Evolutionary conservation across 441 rosid species (phyloP).

Genomic region (Erodium moschatum): DNA sequence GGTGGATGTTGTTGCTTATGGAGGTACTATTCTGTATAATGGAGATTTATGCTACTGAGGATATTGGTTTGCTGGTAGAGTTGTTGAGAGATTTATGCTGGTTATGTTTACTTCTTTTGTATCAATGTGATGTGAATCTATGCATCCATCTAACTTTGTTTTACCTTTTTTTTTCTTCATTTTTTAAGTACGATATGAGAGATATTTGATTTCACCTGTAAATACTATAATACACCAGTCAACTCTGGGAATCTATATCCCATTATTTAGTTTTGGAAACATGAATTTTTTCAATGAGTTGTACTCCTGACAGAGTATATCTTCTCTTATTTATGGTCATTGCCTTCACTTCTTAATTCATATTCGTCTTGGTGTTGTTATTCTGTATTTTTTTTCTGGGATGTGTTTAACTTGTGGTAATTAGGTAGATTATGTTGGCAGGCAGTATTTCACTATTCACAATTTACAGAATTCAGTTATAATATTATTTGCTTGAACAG

Average conservation of each 20-base stretch:
- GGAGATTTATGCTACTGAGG: background rate
- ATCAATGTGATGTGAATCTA: background rate
- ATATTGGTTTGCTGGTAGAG: background rate
- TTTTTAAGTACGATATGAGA: background rate
- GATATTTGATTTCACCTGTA: background rate
- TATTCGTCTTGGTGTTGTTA: background rate
- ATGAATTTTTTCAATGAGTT: background rate
- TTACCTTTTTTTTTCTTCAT: background rate
- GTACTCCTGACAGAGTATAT: background rate
- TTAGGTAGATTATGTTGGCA: background rate
- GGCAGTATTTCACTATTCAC: background rate
- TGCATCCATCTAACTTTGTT: slow-evolving; percentile 11
- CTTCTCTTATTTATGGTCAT: background rate
- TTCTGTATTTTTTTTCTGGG: background rate
- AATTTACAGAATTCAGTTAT: background rate
- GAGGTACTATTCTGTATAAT: slow-evolving; percentile 40
- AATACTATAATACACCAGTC: background rate
- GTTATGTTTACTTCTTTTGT: background rate
- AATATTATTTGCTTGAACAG: slow-evolving; percentile 32
- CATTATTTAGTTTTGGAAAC: background rate
- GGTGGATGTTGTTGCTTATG: slow-evolving; percentile 83
- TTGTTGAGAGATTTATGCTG: background rate
- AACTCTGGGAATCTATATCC: background rate
- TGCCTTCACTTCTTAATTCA: background rate
- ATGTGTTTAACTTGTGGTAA: background rate